Base-by-base conservation (phyloP, 73 alveolate species). In the Blepharisma stoltei region DNA sequence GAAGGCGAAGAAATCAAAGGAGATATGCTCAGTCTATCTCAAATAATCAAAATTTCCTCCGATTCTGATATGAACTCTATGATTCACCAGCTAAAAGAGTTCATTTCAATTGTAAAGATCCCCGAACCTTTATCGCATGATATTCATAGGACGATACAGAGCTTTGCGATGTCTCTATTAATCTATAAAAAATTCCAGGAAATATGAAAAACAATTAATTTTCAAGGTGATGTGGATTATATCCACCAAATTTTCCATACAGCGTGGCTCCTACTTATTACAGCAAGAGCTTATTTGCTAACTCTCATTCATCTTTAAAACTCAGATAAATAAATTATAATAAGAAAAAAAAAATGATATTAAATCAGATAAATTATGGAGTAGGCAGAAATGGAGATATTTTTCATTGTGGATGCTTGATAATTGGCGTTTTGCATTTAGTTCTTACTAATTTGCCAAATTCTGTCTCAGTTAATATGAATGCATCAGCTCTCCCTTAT, bases 1-100 rank as follows among this genome's bases (percentile, higher is more conserved):
- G 66, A 52, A 14, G 66, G 66, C 4, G n/a, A 14, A 52, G 66
- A 52, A 52, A 52, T 52, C 66, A 52, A 52, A 52, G 66, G 66
- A 20, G 23, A 20, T 52, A 11, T 14, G n/a, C n/a, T 52, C n/a
- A 52, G 23, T 20, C n/a, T 52, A 52, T 52, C 66, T 14, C n/a
- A 20, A 11, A 14, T 14, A 14, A 11, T 52, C 4, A 52, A 52
- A 52, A 20, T 11, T 52, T 14, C 66, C 23, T 20, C 66, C n/a
- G 23, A 20, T 52, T 11, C 0, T 52, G n/a, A 14, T 14, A 52
- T 14, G 27, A 52, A 11, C 23, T 52, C n/a, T 20, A 14, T 52
- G 66, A 20, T 11, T 52, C 23, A 52, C 23, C 66, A 14, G n/a
- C 3, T 14, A 52, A 52, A 52, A 52, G 27, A 32, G 41, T 32